phyloP scores from a whole-genome alignment of 2,329 filamentous ascomycete genomes.

The Atkinsonella texensis region DNA sequence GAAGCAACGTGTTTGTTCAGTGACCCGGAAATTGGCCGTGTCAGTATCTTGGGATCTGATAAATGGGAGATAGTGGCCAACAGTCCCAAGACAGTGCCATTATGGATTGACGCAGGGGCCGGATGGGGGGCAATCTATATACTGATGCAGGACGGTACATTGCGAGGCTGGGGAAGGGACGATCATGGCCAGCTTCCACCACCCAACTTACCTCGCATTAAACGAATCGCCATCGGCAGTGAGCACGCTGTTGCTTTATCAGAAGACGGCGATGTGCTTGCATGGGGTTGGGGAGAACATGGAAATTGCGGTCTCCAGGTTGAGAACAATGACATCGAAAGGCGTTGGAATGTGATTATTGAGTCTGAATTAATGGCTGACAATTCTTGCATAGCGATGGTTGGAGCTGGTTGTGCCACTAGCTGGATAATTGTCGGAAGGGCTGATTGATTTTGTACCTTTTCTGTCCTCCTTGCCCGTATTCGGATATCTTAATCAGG shows the following conservation, averaged over 20 bases:
- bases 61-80: slow-evolving; percentile 55
- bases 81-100: slow-evolving; percentile 38
- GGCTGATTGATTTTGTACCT: background rate
- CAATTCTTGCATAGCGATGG: slow-evolving; percentile 38
- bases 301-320: slow-evolving; percentile 78
- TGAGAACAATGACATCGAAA: slow-evolving; percentile 54
- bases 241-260: slow-evolving; percentile 77
- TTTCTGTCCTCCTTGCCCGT: background rate
- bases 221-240: slow-evolving; percentile 67
- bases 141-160: slow-evolving; percentile 43
- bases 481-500: slow-evolving; percentile 17
- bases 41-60: slow-evolving; percentile 60
- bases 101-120: slow-evolving; percentile 59
- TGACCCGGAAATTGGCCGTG: slow-evolving; percentile 39
- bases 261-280: slow-evolving; percentile 51
- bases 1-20: slow-evolving; percentile 72
- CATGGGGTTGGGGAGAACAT: slow-evolving; percentile 97
- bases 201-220: slow-evolving; percentile 42
- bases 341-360: slow-evolving; percentile 54
- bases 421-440: slow-evolving; percentile 56
- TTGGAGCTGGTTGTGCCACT: slow-evolving; percentile 84
- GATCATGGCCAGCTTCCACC: slow-evolving; percentile 76
- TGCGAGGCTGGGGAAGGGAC: slow-evolving; percentile 70
- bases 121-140: slow-evolving; percentile 78
- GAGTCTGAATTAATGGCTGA: slow-evolving; percentile 42